These are phyloP conservation scores for Neurospora terricola DNA, from an alignment of 495 filamentous ascomycete species.

Conservation along the genomic window DNA sequence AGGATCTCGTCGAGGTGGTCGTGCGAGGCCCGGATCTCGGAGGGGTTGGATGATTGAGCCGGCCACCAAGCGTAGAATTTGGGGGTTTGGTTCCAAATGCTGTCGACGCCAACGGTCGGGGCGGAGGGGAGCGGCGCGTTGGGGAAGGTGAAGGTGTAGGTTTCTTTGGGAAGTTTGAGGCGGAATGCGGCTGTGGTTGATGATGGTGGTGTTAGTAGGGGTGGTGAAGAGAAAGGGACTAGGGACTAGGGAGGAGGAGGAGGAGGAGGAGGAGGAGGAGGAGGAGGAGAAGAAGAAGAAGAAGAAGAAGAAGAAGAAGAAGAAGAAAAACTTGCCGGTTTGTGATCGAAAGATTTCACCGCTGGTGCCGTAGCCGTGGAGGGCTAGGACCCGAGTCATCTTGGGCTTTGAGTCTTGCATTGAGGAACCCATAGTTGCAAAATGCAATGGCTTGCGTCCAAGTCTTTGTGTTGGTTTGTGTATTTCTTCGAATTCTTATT, in stretches of 20 bases:
- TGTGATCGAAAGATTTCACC: conserved; percentile 48
- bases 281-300: background rate
- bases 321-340: conserved; percentile 32
- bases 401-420: background rate
- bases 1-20: conserved; percentile 26
- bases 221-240: too few relatives aligned
- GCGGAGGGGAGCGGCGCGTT: conserved; percentile 37
- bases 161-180: conserved; percentile 15
- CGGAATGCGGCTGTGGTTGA: conserved; percentile 19
- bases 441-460: background rate
- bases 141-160: conserved; percentile 44
- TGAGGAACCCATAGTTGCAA: background rate
- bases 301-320: too few relatives aligned
- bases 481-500: background rate
- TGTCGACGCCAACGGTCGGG: conserved; percentile 43
- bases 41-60: conserved; percentile 17
- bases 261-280: background rate
- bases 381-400: conserved; percentile 49
- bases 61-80: conserved; percentile 34
- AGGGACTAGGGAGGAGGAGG: background rate
- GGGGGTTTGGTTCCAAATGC: conserved; percentile 41
- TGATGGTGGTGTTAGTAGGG: background rate
- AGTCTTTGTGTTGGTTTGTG: background rate
- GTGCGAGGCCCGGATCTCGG: conserved; percentile 26
- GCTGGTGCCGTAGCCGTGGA: conserved; percentile 56